Evolutionary conservation across 495 filamentous ascomycete species (phyloP).

Genomic region (Lichina pygmaea): DNA sequence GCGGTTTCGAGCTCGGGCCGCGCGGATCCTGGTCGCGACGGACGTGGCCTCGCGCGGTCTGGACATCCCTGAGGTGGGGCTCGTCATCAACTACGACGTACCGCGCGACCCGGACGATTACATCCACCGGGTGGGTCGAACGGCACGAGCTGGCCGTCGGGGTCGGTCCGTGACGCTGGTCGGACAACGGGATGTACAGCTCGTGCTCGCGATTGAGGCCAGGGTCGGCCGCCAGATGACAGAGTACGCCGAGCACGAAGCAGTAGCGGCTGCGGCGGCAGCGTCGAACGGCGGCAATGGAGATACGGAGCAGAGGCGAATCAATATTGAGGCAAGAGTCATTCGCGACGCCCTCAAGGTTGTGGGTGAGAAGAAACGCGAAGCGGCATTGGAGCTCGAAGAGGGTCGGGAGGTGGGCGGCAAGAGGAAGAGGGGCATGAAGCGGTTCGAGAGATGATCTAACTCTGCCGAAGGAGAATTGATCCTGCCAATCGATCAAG

Average conservation of each 20-base stretch:
- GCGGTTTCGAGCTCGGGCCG: conserved; percentile 75
- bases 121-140: conserved; percentile 86
- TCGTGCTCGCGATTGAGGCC: conserved; percentile 67
- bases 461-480: too few species aligned
- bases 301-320: conserved; percentile 39
- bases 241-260: conserved; percentile 16
- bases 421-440: conserved; percentile 36
- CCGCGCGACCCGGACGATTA: conserved; percentile 93
- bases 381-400: conserved; percentile 70
- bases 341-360: conserved; percentile 59
- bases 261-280: too few species aligned
- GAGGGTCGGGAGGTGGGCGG: conserved; percentile 69
- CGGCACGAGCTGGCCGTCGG: conserved; percentile 61
- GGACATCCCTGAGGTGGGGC: conserved; percentile 73
- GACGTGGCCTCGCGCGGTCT: conserved; percentile 91
- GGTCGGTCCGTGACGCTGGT: conserved; percentile 74
- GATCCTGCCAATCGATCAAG: too few species aligned
- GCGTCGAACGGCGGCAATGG: conserved; percentile 8
- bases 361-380: conserved; percentile 75
- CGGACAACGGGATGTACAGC: conserved; percentile 69
- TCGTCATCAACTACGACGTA: conserved; percentile 89
- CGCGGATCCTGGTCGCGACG: conserved; percentile 75
- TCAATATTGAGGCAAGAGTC: conserved; percentile 71
- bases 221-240: conserved; percentile 59
- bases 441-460: conserved; percentile 10